phyloP scores from a whole-genome alignment of 495 filamentous ascomycete species.

The Lentithecium fluviatile region DNA sequence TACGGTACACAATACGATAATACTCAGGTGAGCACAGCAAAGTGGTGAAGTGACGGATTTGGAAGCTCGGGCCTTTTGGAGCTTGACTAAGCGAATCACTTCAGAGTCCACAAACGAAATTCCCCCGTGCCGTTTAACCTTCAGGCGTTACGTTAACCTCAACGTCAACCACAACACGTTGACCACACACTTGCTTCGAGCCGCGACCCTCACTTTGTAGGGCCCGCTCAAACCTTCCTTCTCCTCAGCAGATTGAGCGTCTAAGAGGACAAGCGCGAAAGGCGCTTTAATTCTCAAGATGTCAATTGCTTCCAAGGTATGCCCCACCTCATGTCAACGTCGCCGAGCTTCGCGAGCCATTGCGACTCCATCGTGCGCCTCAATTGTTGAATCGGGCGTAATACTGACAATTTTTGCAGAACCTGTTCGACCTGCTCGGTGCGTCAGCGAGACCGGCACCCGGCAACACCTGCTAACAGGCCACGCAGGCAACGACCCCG shows the following conservation, averaged over 20 bases:
- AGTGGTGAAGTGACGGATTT: too few relatives aligned
- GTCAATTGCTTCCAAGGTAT: slow-evolving; percentile 47
- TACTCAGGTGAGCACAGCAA: too few relatives aligned
- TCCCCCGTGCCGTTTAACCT: slow-evolving; percentile 8
- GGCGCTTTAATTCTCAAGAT: slow-evolving; percentile 41
- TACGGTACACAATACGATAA: too few relatives aligned
- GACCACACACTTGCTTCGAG: slow-evolving; percentile 13
- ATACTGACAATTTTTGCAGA: slow-evolving; percentile 37
- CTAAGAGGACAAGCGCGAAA: slow-evolving; percentile 40
- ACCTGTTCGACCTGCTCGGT: slow-evolving; percentile 49
- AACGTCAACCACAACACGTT: slow-evolving; percentile 10
- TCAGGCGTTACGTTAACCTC: slow-evolving; percentile 16
- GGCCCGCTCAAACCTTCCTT: slow-evolving; percentile 19
- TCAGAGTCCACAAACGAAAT: slow-evolving; percentile 18
- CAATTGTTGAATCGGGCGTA: not conserved
- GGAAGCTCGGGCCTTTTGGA: not conserved
- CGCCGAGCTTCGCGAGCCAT: not conserved
- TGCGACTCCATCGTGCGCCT: not conserved
- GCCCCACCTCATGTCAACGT: slow-evolving; percentile 5
- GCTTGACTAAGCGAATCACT: slow-evolving; percentile 23
- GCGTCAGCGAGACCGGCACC: slow-evolving; percentile 6
- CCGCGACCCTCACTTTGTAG: slow-evolving; percentile 30
- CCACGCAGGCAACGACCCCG: slow-evolving; percentile 76
- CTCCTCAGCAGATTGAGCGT: slow-evolving; percentile 30
- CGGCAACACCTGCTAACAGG: slow-evolving; percentile 3